phyloP scores from a whole-genome alignment of 2,329 filamentous ascomycete species.

The Colletotrichum cereale region DNA sequence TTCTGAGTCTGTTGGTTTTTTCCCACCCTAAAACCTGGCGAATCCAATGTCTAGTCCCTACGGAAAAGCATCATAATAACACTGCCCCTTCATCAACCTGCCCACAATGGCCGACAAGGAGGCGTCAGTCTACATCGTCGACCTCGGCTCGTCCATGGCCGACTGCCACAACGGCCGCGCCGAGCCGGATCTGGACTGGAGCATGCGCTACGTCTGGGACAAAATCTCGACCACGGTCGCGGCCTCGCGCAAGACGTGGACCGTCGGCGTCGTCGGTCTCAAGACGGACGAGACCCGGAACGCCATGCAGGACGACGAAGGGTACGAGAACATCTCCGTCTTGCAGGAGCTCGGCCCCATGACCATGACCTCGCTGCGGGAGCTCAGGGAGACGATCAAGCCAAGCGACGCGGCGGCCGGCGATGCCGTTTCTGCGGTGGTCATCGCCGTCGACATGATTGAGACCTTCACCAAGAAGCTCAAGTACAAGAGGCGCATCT shows the following conservation, averaged over 20 bases:
- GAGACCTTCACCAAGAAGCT: constrained; percentile 81
- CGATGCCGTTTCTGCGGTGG: constrained; percentile 89
- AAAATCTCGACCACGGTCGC: constrained; percentile 79
- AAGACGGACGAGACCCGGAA: constrained; percentile 84
- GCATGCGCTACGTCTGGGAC: constrained; percentile 95
- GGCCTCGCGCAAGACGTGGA: constrained; percentile 75
- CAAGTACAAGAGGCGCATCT: constrained; percentile 84
- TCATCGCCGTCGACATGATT: constrained; percentile 91
- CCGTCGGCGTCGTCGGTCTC: constrained; percentile 84
- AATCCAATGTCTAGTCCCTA: not conserved
- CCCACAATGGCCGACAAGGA: constrained; percentile 88
- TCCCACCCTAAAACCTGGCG: not conserved
- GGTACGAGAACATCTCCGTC: constrained; percentile 85
- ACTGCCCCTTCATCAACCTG: constrained; percentile 9
- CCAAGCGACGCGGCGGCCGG: constrained; percentile 77
- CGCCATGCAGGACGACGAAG: constrained; percentile 73
- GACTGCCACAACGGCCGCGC: constrained; percentile 76
- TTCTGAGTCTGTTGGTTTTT: not conserved
- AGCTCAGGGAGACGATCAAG: constrained; percentile 72
- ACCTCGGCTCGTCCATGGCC: constrained; percentile 89
- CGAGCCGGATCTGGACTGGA: constrained; percentile 88
- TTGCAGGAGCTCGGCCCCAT: constrained; percentile 75
- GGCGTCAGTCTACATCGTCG: constrained; percentile 91
- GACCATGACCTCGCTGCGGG: constrained; percentile 76
- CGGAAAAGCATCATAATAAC: no score